phyloP scores from a whole-genome alignment of 2,329 filamentous ascomycete species.

The Metarhizium humberi region DNA sequence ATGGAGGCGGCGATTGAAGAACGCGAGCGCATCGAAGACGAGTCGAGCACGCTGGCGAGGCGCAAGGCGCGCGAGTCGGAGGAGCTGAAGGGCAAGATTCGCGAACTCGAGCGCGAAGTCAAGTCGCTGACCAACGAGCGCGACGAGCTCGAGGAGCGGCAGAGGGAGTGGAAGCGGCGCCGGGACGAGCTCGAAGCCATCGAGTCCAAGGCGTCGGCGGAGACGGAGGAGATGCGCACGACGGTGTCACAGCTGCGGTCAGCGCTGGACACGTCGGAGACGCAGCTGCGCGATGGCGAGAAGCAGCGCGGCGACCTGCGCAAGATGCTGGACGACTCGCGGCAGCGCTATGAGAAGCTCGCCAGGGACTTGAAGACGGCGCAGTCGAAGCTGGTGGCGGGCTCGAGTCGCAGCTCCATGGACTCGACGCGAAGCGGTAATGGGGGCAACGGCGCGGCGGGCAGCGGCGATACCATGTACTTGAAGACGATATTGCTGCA shows the following conservation, averaged over 20 bases:
- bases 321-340: constrained; percentile 68
- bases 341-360: constrained; percentile 68
- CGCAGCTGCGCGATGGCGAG: constrained; percentile 73
- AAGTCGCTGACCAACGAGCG: constrained; percentile 64
- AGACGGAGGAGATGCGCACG: constrained; percentile 64
- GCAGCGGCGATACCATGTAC: constrained; percentile 48
- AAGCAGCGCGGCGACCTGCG: constrained; percentile 71
- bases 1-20: constrained; percentile 92
- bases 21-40: constrained; percentile 84
- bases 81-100: constrained; percentile 68
- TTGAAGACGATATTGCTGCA: constrained; percentile 74
- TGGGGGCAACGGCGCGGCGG: constrained; percentile 15
- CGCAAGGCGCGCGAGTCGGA: constrained; percentile 75
- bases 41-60: constrained; percentile 68
- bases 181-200: constrained; percentile 67
- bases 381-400: constrained; percentile 36
- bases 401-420: constrained; percentile 33
- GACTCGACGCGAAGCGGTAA: constrained; percentile 25
- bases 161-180: constrained; percentile 64
- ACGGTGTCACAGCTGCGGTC: constrained; percentile 72
- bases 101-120: constrained; percentile 72
- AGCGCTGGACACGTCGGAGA: constrained; percentile 79
- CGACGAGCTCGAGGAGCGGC: constrained; percentile 65
- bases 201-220: constrained; percentile 59
- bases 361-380: constrained; percentile 53